Evolutionary conservation across 441 rosid species (phyloP).

Genomic region (Dalechampia spathulata): DNA sequence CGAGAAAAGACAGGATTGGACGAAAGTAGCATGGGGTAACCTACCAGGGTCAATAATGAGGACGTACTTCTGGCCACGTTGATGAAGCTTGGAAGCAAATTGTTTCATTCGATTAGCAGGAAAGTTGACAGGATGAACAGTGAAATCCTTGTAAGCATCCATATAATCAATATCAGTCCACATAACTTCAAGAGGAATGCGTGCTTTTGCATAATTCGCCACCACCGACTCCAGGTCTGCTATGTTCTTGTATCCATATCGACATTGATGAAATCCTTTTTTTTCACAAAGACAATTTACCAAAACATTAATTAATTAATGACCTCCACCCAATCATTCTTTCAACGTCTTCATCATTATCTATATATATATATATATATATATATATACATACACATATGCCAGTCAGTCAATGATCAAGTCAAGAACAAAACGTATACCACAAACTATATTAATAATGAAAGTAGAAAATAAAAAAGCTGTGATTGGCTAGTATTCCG

Average conservation of each 20-base stretch:
- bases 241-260: constrained; percentile 59
- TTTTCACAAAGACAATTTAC: no score
- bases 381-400: no score
- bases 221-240: constrained; percentile 56
- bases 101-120: constrained; percentile 40
- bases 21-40: neutral
- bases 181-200: constrained; percentile 74
- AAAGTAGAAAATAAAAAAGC: no score
- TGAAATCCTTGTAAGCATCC: constrained; percentile 66
- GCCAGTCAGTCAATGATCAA: no score
- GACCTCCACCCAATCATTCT: no score
- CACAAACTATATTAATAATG: no score
- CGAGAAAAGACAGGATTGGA: no score
- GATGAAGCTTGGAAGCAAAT: constrained; percentile 44
- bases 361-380: no score
- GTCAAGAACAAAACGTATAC: no score
- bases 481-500: no score
- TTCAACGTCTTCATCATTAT: no score
- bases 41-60: constrained; percentile 71
- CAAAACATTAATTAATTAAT: no score
- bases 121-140: constrained; percentile 63
- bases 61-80: constrained; percentile 56
- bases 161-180: constrained; percentile 87
- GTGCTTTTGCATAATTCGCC: constrained; percentile 62
- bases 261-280: constrained; percentile 73